phyloP scores from a whole-genome alignment of 2,329 filamentous ascomycete species.

The Stachybotrys elegans region DNA sequence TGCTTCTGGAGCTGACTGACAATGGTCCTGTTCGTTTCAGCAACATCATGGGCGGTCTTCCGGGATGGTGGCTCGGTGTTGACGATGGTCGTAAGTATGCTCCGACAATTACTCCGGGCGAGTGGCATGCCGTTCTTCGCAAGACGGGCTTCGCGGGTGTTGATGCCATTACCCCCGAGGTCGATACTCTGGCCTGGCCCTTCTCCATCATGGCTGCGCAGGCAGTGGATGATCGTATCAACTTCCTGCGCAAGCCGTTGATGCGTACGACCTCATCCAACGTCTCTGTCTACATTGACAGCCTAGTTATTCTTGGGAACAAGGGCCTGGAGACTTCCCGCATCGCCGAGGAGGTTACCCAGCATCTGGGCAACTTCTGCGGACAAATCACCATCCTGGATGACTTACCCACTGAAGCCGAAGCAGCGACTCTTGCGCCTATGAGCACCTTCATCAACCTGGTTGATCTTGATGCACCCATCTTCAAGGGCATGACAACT shows the following conservation, averaged over 20 bases:
- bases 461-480: constrained; percentile 8
- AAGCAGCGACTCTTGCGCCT: constrained; percentile 2
- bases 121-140: constrained; percentile 3
- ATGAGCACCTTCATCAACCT: constrained; percentile 9
- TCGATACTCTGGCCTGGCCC: not conserved
- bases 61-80: constrained; percentile 22
- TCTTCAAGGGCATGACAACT: constrained; percentile 6
- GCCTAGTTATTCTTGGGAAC: constrained; percentile 7
- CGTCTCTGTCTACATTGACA: constrained; percentile 2
- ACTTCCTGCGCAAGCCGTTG: constrained; percentile 4
- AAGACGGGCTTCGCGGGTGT: constrained; percentile 7
- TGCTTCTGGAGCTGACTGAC: constrained; percentile 34
- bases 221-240: constrained; percentile 5
- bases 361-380: constrained; percentile 5
- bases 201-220: constrained; percentile 3
- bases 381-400: constrained; percentile 5
- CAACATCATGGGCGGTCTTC: constrained; percentile 18
- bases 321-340: constrained; percentile 3
- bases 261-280: not conserved
- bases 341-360: constrained; percentile 5
- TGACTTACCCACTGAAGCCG: constrained; percentile 5
- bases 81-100: constrained; percentile 13
- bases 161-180: constrained; percentile 2
- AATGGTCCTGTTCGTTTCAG: constrained; percentile 7
- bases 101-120: constrained; percentile 1